Evolutionary conservation across 2,329 filamentous ascomycete species (phyloP).

Genomic region (Bipolaris oryzae): DNA sequence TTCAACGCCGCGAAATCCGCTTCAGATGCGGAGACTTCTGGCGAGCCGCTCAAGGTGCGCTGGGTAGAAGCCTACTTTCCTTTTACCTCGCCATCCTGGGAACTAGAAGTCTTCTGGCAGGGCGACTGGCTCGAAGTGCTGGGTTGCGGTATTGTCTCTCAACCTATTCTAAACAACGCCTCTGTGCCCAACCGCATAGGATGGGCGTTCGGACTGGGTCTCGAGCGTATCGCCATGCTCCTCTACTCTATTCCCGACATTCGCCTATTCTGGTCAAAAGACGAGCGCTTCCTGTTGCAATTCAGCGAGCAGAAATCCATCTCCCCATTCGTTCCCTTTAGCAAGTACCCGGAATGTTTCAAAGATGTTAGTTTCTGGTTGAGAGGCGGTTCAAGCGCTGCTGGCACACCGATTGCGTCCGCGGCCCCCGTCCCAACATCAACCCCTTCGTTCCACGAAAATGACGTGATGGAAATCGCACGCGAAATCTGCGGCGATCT

Average conservation of each 20-base stretch:
- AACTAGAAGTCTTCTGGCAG: conserved; percentile 92
- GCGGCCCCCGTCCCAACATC: conserved; percentile 36
- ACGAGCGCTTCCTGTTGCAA: conserved; percentile 83
- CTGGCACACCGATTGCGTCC: conserved; percentile 43
- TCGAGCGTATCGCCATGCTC: conserved; percentile 96
- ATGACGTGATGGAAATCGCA: conserved; percentile 96
- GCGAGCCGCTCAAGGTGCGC: conserved; percentile 79
- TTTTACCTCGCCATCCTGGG: conserved; percentile 94
- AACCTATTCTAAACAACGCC: conserved; percentile 78
- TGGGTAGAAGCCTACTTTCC: conserved; percentile 99
- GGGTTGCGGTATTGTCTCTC: conserved; percentile 88
- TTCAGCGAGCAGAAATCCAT: conserved; percentile 63
- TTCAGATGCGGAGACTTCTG: conserved; percentile 50
- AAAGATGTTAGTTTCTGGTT: conserved; percentile 98
- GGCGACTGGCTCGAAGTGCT: conserved; percentile 96
- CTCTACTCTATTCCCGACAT: conserved; percentile 97
- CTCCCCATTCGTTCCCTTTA: conserved; percentile 80
- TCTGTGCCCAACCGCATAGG: conserved; percentile 76
- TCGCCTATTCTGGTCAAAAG: conserved; percentile 90
- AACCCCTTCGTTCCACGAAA: conserved; percentile 73
- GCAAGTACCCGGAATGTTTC: conserved; percentile 85
- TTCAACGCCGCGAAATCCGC: conserved; percentile 77
- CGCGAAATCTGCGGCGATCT: conserved; percentile 79
- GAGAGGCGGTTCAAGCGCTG: conserved; percentile 25
- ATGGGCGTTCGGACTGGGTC: conserved; percentile 94